A percentile compares a stretch with the other conserved stretches of the same genome.
phyloP scores from a whole-genome alignment of 78 protist genomes.

The Monosiga brevicollis region DNA sequence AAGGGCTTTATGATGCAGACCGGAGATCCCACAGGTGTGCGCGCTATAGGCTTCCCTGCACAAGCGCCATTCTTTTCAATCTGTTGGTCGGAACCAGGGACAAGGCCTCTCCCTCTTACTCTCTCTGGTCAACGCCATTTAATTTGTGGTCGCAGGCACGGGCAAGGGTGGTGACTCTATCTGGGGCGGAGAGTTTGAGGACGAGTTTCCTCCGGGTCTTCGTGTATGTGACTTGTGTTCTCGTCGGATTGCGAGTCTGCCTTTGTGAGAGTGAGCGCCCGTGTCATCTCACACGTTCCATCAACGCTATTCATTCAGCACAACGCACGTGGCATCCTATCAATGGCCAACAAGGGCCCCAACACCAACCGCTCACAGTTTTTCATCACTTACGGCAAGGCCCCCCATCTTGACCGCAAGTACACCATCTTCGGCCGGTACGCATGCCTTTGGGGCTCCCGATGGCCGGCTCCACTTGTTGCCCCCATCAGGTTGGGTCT shows the following conservation, averaged over 20 bases:
- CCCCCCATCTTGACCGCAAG: constrained; percentile 56
- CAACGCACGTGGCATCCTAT: constrained; percentile 56
- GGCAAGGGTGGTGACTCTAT: constrained; percentile 79
- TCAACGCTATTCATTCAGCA: constrained; percentile 1
- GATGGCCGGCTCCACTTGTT: not conserved
- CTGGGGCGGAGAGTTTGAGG: constrained; percentile 67
- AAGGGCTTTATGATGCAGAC: constrained; percentile 80
- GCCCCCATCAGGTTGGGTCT: no score
- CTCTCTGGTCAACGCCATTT: not conserved
- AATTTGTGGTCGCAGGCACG: constrained; percentile 19
- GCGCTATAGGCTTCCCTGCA: no score
- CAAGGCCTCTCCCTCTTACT: not conserved
- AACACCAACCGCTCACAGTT: constrained; percentile 72
- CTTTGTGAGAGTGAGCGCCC: not conserved
- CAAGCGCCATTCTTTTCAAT: no score
- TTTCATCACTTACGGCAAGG: constrained; percentile 58
- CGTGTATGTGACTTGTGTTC: not conserved
- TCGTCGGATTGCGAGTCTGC: not conserved
- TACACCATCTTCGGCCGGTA: constrained; percentile 72
- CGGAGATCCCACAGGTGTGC: constrained; percentile 73
- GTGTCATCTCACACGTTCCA: not conserved
- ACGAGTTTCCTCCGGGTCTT: constrained; percentile 39
- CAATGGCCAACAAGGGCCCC: constrained; percentile 73
- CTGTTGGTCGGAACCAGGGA: no score
- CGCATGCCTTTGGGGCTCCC: not conserved